Percentiles rank a stretch among this genome's conserved stretches.
phyloP scores from a whole-genome alignment of 192 early-diverging fungal genomes.

The Backusella sp. region DNA sequence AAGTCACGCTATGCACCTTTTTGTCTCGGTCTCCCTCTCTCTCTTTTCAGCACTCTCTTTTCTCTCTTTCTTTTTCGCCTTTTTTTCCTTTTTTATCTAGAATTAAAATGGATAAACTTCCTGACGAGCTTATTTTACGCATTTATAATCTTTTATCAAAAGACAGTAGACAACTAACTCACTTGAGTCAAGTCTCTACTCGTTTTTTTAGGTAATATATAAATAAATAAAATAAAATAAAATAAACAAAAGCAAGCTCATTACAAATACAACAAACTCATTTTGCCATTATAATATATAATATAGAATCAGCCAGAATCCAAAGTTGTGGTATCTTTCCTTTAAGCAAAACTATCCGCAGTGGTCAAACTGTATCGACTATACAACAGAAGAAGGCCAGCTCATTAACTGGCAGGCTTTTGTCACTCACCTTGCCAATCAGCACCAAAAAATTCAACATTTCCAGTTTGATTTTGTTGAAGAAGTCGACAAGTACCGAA shows the following conservation, averaged over 20 bases:
- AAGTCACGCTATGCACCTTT: slow-evolving; percentile 5
- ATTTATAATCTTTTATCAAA: slow-evolving; percentile 4
- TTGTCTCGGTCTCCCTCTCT: slow-evolving; percentile 8
- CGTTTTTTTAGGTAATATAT: slow-evolving; percentile 7
- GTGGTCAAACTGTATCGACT: slow-evolving; percentile 22
- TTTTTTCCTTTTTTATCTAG: background rate
- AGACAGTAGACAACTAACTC: slow-evolving; percentile 1
- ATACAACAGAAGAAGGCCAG: background rate
- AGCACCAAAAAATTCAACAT: slow-evolving; percentile 4
- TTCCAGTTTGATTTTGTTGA: slow-evolving; percentile 17
- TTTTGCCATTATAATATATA: background rate
- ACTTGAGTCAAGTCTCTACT: slow-evolving; percentile 3
- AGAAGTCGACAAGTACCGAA: background rate
- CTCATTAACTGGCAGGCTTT: slow-evolving; percentile 32
- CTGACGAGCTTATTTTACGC: slow-evolving; percentile 24
- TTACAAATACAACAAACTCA: background rate
- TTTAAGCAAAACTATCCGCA: slow-evolving; percentile 15
- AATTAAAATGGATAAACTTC: slow-evolving; percentile 18
- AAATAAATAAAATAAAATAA: no score
- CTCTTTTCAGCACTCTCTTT: background rate
- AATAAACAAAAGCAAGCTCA: background rate
- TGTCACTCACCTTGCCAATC: slow-evolving; percentile 25
- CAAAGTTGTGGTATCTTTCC: slow-evolving; percentile 29
- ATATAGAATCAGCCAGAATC: slow-evolving; percentile 27
- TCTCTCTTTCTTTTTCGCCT: background rate